Evolutionary conservation across 768 basidiomycete genomes (phyloP), one percentile per base, ranked within the genome.

Genomic region (Lactifluus echinatus): DNA sequence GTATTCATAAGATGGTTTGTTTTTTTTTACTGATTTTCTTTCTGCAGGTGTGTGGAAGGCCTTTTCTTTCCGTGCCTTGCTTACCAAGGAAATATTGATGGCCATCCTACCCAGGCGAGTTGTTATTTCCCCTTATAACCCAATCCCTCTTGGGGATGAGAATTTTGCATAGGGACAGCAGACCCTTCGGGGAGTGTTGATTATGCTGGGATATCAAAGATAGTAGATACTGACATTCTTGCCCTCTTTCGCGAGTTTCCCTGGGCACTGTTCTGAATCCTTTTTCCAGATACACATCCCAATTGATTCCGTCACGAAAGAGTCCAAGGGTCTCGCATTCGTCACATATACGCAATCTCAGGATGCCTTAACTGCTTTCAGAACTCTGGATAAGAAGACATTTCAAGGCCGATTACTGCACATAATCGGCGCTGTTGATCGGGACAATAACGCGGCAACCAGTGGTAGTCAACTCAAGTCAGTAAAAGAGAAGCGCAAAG

Each of bases 371-470:
- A 71, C 76, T 0, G 96, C 95, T 0, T 92, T 85, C 63, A 79
- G 84, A 55, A 76, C 76, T 0, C 76, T 97, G 33, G 94, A 98
- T 67, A 83, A 83, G 55, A 84, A 77, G 36, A 83, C 90, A 0
- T 93, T 96, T 70, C 93, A 94, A 71, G 96, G 96, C 3, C 83
- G 96, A 28, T 69, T 98, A 0, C 69, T 99, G 1, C 96, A 98
- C 66, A 84, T 98, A 52, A 75, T 99, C 0, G 88, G 89, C 0
- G 93, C 91, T 0, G 81, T 90, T 2, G 83, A 90, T 64, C 74
- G 83, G 52, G 80, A 76, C 64, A 71, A 78, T 28, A 77, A 76
- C 48, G 63, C 69, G 6, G 71, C 76, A 43, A 68, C 74, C 2
- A 75, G 70, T 2, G 63, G 48, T 1, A 71, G 69, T 46, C 80